phyloP scores from a whole-genome alignment of 1,284 basidiomycete species.

The Boletus smithii region DNA sequence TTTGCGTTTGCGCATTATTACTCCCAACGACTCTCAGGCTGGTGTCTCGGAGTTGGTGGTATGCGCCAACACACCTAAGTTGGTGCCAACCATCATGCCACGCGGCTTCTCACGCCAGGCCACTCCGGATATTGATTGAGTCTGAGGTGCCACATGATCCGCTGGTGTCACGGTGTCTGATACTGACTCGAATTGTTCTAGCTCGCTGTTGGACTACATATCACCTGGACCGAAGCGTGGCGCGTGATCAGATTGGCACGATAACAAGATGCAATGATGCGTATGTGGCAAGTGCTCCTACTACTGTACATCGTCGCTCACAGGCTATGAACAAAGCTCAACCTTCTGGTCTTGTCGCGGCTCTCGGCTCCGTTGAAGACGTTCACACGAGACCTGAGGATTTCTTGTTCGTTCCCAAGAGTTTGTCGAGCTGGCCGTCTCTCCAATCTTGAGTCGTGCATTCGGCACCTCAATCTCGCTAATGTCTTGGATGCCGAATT shows the following conservation, averaged over 20 bases:
- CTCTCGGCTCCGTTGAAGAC: too few species aligned
- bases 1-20: constrained; percentile 29
- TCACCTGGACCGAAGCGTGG: too few species aligned
- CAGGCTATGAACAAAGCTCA: not conserved
- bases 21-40: too few species aligned
- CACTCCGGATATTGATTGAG: too few species aligned
- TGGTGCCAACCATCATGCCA: too few species aligned
- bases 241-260: not conserved
- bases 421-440: not conserved
- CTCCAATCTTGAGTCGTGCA: too few species aligned
- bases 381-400: not conserved
- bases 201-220: not conserved
- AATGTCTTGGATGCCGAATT: not conserved
- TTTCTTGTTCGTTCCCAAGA: not conserved
- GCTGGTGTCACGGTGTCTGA: not conserved
- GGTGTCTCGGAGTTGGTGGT: not conserved
- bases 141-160: not conserved
- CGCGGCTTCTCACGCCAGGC: not conserved
- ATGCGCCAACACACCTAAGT: not conserved
- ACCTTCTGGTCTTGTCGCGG: not conserved
- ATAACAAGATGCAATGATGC: too few species aligned
- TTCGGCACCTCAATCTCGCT: not conserved
- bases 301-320: not conserved
- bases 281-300: not conserved
- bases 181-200: not conserved